phyloP scores from a whole-genome alignment of 345 rosid genomes.

The Syzygium oleosum region DNA sequence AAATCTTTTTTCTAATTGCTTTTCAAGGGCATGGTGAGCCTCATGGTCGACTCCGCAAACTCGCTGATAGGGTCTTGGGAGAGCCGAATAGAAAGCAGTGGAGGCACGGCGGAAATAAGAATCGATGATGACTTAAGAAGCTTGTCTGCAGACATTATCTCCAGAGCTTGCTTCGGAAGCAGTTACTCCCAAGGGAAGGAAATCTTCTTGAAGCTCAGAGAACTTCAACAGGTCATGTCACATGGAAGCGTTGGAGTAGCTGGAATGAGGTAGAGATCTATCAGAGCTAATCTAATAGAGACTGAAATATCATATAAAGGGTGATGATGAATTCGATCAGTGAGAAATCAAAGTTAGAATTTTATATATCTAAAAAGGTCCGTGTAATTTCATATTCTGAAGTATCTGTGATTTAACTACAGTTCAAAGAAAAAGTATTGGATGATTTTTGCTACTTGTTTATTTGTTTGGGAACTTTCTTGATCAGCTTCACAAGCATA shows the following conservation, averaged over 20 bases:
- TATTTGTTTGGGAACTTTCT: not conserved
- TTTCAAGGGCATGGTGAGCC: slow-evolving; percentile 29
- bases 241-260: slow-evolving; percentile 14
- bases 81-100: slow-evolving; percentile 1
- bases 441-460: not conserved
- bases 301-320: not conserved
- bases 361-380: not conserved
- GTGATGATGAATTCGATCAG: not conserved
- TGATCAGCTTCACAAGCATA: not conserved
- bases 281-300: not conserved
- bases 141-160: slow-evolving; percentile 35
- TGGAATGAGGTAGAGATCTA: slow-evolving; percentile 9
- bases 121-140: slow-evolving; percentile 23
- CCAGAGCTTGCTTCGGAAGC: slow-evolving; percentile 46
- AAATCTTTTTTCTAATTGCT: not conserved
- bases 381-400: not conserved
- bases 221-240: slow-evolving; percentile 26
- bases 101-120: slow-evolving; percentile 11
- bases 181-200: slow-evolving; percentile 36
- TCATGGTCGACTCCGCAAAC: slow-evolving; percentile 25
- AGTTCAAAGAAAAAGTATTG: not conserved
- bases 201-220: slow-evolving; percentile 25
- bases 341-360: not conserved
- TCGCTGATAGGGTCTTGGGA: slow-evolving; percentile 25
- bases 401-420: not conserved